Base-by-base conservation (phyloP, 2,329 filamentous ascomycete genomes). In the Nothophoma quercina region DNA sequence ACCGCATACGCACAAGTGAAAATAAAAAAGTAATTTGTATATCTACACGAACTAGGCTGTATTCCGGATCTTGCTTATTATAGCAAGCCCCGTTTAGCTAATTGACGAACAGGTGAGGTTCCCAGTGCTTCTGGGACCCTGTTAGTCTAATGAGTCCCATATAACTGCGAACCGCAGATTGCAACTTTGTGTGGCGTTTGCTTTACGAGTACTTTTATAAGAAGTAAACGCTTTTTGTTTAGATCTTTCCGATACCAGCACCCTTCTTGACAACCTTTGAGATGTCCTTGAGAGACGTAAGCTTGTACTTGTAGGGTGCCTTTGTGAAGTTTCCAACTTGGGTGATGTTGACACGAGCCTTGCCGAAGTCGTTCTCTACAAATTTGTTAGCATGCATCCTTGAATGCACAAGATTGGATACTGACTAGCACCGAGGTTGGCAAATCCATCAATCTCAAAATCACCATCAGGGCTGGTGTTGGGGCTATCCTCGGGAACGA, bases 401-500 rank as follows among this genome's bases (percentile, higher is more conserved):
- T 18, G 21, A 12, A 4, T 7, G 5, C 16, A 18, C 4, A 7
- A 4, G 19, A 19, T 34, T 2, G n/a, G 25, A 10, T 2, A 77
- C 79, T 67, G 67, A 81, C 80, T 75, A 3, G 80, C 78, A 19
- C 81, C 82, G 13, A 83, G 68, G 53, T 84, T 84, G 3, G 79
- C 81, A 62, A 74, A 84, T 0, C 81, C 81, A 57, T 84, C 81
- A 21, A 83, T 69, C 62, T 84, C 81, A 58, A 77, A 77, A 39
- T 84, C 82, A 1, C 81, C 82, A 9, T 80, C 81, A 1, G 77
- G 74, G 52, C 77, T 78, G 0, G 80, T 83, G 52, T 84, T 84
- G 0, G 82, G 82, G 34, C 78, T 80, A 53, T 84, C 82, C 36
- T 77, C 72, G 0, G 82, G 82, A n/a, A 84, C 80, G 1, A 84